Conservation (phyloP, 805 yeast species). For the Candida pseudofarinosa region DNA sequence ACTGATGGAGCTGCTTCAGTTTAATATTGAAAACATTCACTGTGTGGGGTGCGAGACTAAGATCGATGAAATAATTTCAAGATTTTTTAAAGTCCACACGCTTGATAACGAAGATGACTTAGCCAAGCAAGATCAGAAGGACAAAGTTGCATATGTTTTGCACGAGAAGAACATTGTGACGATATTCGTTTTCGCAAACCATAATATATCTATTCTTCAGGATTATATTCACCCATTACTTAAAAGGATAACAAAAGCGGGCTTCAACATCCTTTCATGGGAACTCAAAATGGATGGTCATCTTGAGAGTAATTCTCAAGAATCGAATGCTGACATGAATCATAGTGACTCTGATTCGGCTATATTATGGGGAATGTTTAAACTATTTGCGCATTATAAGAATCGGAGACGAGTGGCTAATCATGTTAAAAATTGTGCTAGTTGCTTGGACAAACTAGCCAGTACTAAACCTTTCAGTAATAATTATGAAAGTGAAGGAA, state of each 20-base stretch:
- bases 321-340: not conserved
- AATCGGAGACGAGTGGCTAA: slow-evolving; percentile 14
- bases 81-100: slow-evolving; percentile 10
- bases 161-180: slow-evolving; percentile 23
- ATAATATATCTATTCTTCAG: slow-evolving; percentile 9
- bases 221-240: slow-evolving; percentile 19
- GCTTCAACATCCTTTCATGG: slow-evolving; percentile 37
- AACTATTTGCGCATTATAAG: slow-evolving; percentile 14
- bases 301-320: not conserved
- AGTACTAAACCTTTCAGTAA: slow-evolving; percentile 6
- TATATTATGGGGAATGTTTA: slow-evolving; percentile 12
- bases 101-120: slow-evolving; percentile 8
- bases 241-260: slow-evolving; percentile 25
- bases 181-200: slow-evolving; percentile 16
- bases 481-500: slow-evolving; percentile 6
- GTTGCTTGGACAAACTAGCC: slow-evolving; percentile 30
- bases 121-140: slow-evolving; percentile 1
- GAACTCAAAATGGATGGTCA: slow-evolving; percentile 21
- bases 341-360: too few species aligned
- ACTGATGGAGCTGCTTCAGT: slow-evolving; percentile 18
- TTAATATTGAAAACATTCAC: slow-evolving; percentile 46
- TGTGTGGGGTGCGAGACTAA: slow-evolving; percentile 49
- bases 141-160: slow-evolving; percentile 12
- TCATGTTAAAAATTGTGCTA: slow-evolving; percentile 41
- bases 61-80: slow-evolving; percentile 25